Evolutionary conservation across 768 basidiomycete species (phyloP).

Genomic region (Pleurotus cornucopiae): DNA sequence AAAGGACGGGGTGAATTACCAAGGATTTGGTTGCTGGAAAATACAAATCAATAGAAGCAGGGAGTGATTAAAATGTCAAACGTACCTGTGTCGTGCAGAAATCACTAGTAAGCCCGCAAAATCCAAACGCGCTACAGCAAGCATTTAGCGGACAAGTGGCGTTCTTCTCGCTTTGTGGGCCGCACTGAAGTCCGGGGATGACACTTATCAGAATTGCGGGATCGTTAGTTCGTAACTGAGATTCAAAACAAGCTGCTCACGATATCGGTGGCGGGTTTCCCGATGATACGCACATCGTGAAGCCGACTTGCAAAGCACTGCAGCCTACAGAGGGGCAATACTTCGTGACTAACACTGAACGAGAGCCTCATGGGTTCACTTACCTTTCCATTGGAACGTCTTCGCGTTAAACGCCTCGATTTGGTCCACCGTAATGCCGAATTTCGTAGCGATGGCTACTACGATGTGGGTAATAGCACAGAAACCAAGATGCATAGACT

Average conservation of each 20-base stretch:
- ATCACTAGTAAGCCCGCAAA: conserved; percentile 19
- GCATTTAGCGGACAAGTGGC: conserved; percentile 19
- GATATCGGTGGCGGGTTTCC: conserved; percentile 19
- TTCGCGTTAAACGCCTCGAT: conserved; percentile 17
- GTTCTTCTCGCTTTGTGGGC: conserved; percentile 17
- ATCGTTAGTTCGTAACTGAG: neutral
- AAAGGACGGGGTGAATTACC: neutral
- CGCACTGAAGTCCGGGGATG: conserved; percentile 17
- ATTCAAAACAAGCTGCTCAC: conserved; percentile 8
- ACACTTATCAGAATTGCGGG: conserved; percentile 7
- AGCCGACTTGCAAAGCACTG: conserved; percentile 12
- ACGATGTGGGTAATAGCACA: neutral
- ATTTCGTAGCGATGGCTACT: conserved; percentile 14
- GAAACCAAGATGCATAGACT: neutral
- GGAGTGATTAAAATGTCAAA: neutral
- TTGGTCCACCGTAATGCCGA: conserved; percentile 14
- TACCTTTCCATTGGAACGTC: conserved; percentile 18
- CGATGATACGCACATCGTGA: conserved; percentile 17
- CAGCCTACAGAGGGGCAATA: conserved; percentile 11
- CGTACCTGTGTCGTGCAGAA: conserved; percentile 17
- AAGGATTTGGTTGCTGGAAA: conserved; percentile 10
- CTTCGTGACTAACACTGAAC: too few species aligned
- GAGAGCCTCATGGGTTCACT: neutral
- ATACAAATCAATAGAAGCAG: neutral
- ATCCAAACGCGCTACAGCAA: conserved; percentile 22